phyloP scores from a whole-genome alignment of 345 rosid genomes.

The rapeseed (Brassica napus) region DNA sequence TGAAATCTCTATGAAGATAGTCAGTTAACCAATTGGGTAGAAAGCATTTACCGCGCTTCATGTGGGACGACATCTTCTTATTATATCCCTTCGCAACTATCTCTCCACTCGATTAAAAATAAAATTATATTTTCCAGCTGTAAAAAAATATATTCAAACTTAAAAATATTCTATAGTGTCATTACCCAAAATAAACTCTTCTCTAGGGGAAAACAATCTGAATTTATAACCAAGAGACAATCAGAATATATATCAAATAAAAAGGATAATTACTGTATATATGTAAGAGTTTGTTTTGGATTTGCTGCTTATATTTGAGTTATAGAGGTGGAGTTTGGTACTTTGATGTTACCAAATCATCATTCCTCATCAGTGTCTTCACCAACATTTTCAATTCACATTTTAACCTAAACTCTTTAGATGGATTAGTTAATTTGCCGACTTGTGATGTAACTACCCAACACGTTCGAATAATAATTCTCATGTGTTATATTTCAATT shows the following conservation, averaged over 20 bases:
- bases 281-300: neutral
- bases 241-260: too few species aligned
- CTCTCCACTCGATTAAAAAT: neutral
- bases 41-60: constrained; percentile 75
- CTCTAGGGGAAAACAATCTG: neutral
- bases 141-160: neutral
- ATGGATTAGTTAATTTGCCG: neutral
- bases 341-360: neutral
- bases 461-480: neutral
- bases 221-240: neutral
- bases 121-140: neutral
- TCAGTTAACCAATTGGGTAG: constrained; percentile 31
- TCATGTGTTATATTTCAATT: neutral
- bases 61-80: constrained; percentile 53
- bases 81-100: constrained; percentile 26
- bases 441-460: neutral
- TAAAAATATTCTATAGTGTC: too few species aligned
- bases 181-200: neutral
- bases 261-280: neutral
- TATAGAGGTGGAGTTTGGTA: neutral
- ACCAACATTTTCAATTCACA: neutral
- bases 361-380: neutral
- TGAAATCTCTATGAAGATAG: constrained; percentile 34
- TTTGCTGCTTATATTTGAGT: neutral
- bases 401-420: neutral